Percentiles rank a stretch among this genome's conserved stretches.
Conservation (phyloP, 1,284 basidiomycete species). For the Ustilago bromivora region DNA sequence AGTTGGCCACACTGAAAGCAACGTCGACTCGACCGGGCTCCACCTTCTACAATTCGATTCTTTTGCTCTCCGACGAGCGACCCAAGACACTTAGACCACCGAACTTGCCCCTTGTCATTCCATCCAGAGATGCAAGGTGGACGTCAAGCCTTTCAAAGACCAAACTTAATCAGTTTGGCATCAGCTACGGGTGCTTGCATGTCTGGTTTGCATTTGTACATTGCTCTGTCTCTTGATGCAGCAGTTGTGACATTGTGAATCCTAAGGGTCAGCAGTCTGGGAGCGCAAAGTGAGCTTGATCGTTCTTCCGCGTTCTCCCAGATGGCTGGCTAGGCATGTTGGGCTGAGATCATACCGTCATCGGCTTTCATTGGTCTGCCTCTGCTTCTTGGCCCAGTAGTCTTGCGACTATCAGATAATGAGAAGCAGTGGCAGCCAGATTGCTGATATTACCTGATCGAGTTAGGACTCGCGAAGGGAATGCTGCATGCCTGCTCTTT, state of each 20-base stretch:
- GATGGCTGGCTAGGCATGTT: conserved; percentile 25
- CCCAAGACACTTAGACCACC: neutral
- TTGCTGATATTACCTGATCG: conserved; percentile 67
- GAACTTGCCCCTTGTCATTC: neutral
- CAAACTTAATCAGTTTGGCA: conserved; percentile 55
- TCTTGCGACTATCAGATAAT: neutral
- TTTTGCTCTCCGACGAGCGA: neutral
- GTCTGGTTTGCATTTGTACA: conserved; percentile 23
- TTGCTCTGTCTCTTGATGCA: conserved; percentile 3
- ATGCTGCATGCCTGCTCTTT: conserved; percentile 57
- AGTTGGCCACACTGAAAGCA: neutral
- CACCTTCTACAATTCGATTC: neutral
- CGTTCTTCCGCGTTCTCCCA: neutral
- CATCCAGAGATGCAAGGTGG: conserved; percentile 23
- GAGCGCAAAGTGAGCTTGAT: neutral
- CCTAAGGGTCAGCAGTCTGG: conserved; percentile 22
- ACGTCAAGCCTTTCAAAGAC: conserved; percentile 42
- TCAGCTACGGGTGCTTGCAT: conserved; percentile 67
- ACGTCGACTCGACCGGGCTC: neutral
- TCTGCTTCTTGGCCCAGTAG: neutral
- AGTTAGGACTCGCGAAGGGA: conserved; percentile 70
- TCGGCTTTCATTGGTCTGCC: conserved; percentile 29
- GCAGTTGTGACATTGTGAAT: conserved; percentile 12
- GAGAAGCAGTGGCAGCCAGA: conserved; percentile 15
- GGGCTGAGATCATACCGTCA: conserved; percentile 64